Percentiles rank a stretch among this genome's conserved stretches.
phyloP scores from a whole-genome alignment of 352 stramenopile genomes.

The Pythium coloratum region DNA sequence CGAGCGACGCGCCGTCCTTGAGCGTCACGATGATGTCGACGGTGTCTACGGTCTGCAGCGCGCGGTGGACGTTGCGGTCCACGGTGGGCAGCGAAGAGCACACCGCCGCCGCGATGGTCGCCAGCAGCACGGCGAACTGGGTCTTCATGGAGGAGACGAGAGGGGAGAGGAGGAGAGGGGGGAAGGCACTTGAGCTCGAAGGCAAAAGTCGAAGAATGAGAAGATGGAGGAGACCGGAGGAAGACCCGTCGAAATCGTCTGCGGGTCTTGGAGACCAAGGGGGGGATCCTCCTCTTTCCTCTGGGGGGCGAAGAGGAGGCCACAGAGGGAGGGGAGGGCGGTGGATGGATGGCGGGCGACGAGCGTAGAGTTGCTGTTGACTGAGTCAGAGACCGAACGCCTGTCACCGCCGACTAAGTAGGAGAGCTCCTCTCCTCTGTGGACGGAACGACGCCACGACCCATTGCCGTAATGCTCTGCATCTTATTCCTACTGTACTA shows the following conservation, averaged over 20 bases:
- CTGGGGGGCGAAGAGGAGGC: too few species aligned
- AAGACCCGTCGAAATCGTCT: not conserved
- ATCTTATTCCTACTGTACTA: not conserved
- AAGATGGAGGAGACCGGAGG: not conserved
- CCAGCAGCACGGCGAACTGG: conserved; percentile 10
- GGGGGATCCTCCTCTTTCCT: not conserved
- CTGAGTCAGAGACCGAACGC: not conserved
- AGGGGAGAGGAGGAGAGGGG: conserved; percentile 4
- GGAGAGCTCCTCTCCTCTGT: not conserved
- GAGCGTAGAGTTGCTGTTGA: not conserved
- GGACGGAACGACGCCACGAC: not conserved
- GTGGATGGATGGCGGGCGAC: not conserved
- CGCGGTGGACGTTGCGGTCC: conserved; percentile 25
- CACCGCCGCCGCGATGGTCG: conserved; percentile 4
- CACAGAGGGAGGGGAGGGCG: not conserved
- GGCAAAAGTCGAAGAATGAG: conserved; percentile 11
- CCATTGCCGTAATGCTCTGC: not conserved
- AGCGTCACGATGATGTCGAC: conserved; percentile 31
- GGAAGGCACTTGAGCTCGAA: not conserved
- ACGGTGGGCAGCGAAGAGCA: not conserved
- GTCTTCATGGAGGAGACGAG: conserved; percentile 13
- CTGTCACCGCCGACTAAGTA: not conserved
- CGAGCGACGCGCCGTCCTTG: conserved; percentile 14
- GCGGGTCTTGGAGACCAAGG: not conserved
- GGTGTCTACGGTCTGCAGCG: conserved; percentile 18